These are phyloP conservation scores for Aurantiochytrium sp. DNA, from an alignment of 108 stramenopile species.

Conservation along the genomic window DNA sequence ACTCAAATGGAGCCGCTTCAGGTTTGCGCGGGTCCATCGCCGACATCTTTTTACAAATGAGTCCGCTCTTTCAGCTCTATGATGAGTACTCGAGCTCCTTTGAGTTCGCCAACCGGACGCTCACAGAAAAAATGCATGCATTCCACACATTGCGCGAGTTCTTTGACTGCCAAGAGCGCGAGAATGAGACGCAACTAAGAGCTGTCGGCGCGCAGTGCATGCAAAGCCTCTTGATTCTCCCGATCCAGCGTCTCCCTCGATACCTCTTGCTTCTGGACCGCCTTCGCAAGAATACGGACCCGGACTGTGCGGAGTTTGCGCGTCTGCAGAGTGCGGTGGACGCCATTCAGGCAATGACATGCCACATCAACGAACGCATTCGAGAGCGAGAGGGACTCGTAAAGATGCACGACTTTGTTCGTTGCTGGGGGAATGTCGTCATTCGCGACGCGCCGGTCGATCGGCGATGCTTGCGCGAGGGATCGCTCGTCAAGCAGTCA, in stretches of 20 bases:
- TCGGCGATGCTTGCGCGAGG: neutral
- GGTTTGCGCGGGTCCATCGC: neutral
- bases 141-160: neutral
- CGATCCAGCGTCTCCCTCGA: neutral
- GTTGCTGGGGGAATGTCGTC: neutral
- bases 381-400: neutral
- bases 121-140: neutral
- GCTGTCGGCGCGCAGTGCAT: neutral
- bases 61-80: neutral
- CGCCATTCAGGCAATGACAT: neutral
- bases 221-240: neutral
- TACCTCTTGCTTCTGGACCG: neutral
- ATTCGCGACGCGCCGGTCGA: neutral
- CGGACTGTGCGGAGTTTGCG: neutral
- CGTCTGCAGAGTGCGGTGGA: neutral
- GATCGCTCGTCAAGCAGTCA: neutral
- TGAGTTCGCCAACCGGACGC: neutral
- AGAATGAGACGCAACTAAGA: neutral
- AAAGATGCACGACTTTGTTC: neutral
- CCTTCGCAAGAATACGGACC: neutral
- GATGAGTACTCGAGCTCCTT: constrained; percentile 6
- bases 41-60: neutral
- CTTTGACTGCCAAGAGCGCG: neutral
- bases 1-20: neutral
- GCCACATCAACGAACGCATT: neutral